Evolutionary conservation across 352 stramenopile genomes (phyloP), one percentile per base, ranked within the genome.

Genomic region (Peronosclerospora sorghi): DNA sequence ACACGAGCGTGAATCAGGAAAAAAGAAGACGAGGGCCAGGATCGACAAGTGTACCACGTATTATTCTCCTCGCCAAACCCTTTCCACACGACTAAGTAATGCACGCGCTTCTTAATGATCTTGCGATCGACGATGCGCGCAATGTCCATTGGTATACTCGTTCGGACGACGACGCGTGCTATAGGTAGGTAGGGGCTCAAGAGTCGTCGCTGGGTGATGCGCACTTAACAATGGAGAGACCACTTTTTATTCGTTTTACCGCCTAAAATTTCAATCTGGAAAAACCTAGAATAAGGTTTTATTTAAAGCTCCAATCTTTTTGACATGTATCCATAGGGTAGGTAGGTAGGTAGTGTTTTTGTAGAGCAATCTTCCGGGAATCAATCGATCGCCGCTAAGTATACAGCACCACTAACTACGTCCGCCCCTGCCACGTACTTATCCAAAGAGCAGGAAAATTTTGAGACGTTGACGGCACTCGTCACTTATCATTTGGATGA

Each of bases 51-150:
- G 38, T 62, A 85, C 79, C 79, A 92, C 8, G 76, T 89, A 54
- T 92, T 88, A 51, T 71, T 86, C 37, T 92, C 79, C n/a, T 82
- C 63, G 32, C 68, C 65, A 29, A 84, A 86, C 38, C 71, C 79
- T 20, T 70, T 63, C 79, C 79, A 92, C 14, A 83, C 62, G 29
- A 89, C 73, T 17, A 81, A 69, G 61, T 92, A 92, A 56, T 89
- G 73, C 53, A 92, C 79, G 52, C 79, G 74, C 42, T 69, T 60
- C 53, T 78, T 80, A 44, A 86, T 72, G 37, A 76, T 65, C 59
- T 87, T 88, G 48, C 73, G 75, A 60, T 86, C 76, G 27, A 92
- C 57, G 56, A 88, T 90, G 52, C 71, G 62, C 32, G 86, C 75
- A 54, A 90, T 87, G 51, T 80, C 68, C 37, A 70, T 54, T 30